Evolutionary conservation across 2,329 filamentous ascomycete species (phyloP).

Genomic region (Verticillium nonalfalfae): DNA sequence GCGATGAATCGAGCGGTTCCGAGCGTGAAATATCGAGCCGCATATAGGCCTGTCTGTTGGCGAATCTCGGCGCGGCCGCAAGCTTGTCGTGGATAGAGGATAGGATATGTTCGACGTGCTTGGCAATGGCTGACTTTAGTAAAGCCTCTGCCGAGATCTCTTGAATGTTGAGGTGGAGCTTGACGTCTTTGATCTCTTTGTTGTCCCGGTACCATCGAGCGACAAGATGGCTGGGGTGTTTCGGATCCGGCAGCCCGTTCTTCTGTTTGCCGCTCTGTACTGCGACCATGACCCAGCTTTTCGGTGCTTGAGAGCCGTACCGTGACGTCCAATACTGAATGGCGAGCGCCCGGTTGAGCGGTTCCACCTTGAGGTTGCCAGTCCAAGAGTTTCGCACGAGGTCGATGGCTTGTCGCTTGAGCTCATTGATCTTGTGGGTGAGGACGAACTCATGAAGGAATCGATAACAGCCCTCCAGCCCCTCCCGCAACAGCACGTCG

Average conservation of each 20-base stretch:
- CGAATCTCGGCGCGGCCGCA: slow-evolving; percentile 52
- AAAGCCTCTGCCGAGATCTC: slow-evolving; percentile 69
- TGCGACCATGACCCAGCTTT: slow-evolving; percentile 89
- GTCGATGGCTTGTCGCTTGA: slow-evolving; percentile 69
- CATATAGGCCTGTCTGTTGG: slow-evolving; percentile 51
- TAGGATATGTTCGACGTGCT: slow-evolving; percentile 68
- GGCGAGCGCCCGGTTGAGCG: slow-evolving; percentile 72
- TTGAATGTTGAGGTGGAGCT: slow-evolving; percentile 60
- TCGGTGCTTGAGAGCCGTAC: slow-evolving; percentile 49
- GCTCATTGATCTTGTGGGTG: slow-evolving; percentile 82
- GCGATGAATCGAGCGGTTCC: slow-evolving; percentile 59
- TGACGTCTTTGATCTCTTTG: slow-evolving; percentile 62
- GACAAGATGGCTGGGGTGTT: slow-evolving; percentile 47
- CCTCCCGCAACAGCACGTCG: slow-evolving; percentile 59
- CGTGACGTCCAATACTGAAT: slow-evolving; percentile 86
- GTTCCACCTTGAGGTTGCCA: slow-evolving; percentile 69
- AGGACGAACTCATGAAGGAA: slow-evolving; percentile 83
- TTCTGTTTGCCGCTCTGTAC: slow-evolving; percentile 59
- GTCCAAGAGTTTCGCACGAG: slow-evolving; percentile 70
- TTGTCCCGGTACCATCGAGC: slow-evolving; percentile 82
- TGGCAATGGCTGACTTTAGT: slow-evolving; percentile 66
- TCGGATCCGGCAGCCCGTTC: slow-evolving; percentile 29
- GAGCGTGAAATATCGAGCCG: slow-evolving; percentile 49
- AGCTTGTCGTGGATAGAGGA: slow-evolving; percentile 59
- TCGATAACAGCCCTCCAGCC: slow-evolving; percentile 74